These are phyloP conservation scores for Chlorokybus atmophyticus DNA, from an alignment of 139 green algal genomes.

Conservation along the genomic window DNA sequence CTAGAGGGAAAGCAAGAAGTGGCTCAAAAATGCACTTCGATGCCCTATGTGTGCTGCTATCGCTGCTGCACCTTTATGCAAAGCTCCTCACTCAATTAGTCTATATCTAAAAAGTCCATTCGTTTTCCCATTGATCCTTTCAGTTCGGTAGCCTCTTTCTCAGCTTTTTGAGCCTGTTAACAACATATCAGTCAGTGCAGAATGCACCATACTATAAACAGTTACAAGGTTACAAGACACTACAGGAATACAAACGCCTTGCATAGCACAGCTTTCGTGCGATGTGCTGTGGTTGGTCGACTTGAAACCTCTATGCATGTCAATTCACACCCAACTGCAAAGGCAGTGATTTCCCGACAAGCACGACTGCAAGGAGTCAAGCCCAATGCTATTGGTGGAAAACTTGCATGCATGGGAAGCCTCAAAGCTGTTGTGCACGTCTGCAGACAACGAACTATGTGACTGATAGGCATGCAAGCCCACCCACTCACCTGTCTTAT, in stretches of 20 bases:
- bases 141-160: conserved; percentile 52
- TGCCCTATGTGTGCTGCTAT: no score
- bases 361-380: conserved; percentile 1
- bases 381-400: neutral
- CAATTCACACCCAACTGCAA: conserved; percentile 3
- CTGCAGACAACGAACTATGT: no score
- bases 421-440: no score
- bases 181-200: neutral
- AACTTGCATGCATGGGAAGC: neutral
- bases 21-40: no score
- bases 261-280: no score
- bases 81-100: no score
- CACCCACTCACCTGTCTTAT: conserved; percentile 38
- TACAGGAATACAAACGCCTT: no score
- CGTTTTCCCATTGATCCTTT: conserved; percentile 46
- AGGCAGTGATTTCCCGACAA: neutral
- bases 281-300: no score
- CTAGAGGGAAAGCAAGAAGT: no score
- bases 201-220: conserved; percentile 9
- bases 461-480: no score
- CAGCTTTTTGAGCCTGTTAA: conserved; percentile 46
- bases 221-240: conserved; percentile 6
- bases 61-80: no score
- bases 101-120: conserved; percentile 54
- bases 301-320: no score